Percentiles rank a stretch among this genome's conserved stretches.
phyloP scores from a whole-genome alignment of 2,329 filamentous ascomycete genomes.

The Didymella pomorum region DNA sequence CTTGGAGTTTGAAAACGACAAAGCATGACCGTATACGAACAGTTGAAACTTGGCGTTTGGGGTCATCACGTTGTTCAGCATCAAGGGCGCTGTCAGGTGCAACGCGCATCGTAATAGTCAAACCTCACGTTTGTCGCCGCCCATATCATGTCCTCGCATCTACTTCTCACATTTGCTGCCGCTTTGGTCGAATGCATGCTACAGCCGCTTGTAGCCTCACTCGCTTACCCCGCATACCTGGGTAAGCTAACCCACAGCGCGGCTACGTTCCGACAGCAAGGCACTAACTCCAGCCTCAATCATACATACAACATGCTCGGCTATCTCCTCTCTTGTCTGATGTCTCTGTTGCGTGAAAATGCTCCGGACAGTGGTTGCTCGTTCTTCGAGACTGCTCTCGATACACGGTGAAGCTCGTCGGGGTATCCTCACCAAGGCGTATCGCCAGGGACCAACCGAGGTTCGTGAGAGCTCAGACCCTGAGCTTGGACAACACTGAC shows the following conservation, averaged over 20 bases:
- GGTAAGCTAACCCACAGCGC: not conserved
- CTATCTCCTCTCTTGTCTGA: slow-evolving; percentile 12
- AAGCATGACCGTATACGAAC: slow-evolving; percentile 17
- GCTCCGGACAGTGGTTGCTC: slow-evolving; percentile 38
- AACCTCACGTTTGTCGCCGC: not conserved
- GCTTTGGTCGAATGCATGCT: slow-evolving; percentile 3
- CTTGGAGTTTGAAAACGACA: slow-evolving; percentile 50
- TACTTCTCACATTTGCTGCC: slow-evolving; percentile 8
- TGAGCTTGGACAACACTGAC: slow-evolving; percentile 19
- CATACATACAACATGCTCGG: slow-evolving; percentile 16
- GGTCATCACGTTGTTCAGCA: slow-evolving; percentile 5
- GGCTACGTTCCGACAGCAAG: slow-evolving; percentile 20
- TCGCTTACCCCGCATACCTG: slow-evolving; percentile 27
- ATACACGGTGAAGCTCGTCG: slow-evolving; percentile 22
- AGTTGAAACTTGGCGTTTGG: slow-evolving; percentile 19
- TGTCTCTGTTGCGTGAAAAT: slow-evolving; percentile 35
- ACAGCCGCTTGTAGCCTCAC: slow-evolving; percentile 6
- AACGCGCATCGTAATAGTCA: not conserved
- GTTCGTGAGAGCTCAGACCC: slow-evolving; percentile 28
- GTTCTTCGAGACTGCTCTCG: slow-evolving; percentile 22
- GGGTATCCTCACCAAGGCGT: slow-evolving; percentile 45
- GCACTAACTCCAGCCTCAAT: slow-evolving; percentile 11
- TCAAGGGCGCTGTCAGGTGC: not conserved
- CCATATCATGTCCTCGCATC: not conserved
- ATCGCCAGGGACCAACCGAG: slow-evolving; percentile 44